Base-by-base conservation (phyloP, 2,329 filamentous ascomycete genomes). In the Phaeosphaeria sp. region DNA sequence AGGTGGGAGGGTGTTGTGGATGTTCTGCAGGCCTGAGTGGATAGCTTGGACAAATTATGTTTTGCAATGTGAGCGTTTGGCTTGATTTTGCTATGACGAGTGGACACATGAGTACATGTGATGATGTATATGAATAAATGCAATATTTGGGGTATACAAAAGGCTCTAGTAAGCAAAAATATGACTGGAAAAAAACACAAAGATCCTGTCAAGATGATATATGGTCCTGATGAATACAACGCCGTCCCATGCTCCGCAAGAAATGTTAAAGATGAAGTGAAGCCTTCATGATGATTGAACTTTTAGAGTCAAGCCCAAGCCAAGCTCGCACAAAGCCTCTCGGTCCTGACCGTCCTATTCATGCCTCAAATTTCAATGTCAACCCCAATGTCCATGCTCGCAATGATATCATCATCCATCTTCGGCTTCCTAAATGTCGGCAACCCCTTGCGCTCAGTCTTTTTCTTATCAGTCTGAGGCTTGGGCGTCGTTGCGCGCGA, bases 381-480 rank as follows among this genome's bases (percentile, higher is more conserved):
- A 74, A 98, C 92, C 25, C 92, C 94, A 68, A 98, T 80, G 75
- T 98, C 95, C 81, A 98, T 82, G 23, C 88, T 85, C 1, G 90
- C 93, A 76, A 98, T 94, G 55, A 97, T 90, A 72, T 98, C 95
- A 72, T 98, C 95, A 61, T 97, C 93, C 82, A 90, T 90, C 56
- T 93, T 85, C 27, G 90, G 89, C 78, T 91, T 85, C 66, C 83
- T 89, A 71, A 94, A 91, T 49, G 92, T 90, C 13, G 88, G 88
- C 63, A 86, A 73, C 1, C 84, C 84, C 36, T 84, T 84, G 57
- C 77, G 72, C 66, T 80, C 79, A 43, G 77, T 75, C 77, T 85
- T 87, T 65, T 87, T 83, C 60, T 84, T 83, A 61, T 77, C 75
- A 63, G 76, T 74, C 59, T 79, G 77, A 66, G 79, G 77, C 76